Base-by-base conservation (phyloP, 1,284 basidiomycete genomes). In the Trichosporon faecale region DNA sequence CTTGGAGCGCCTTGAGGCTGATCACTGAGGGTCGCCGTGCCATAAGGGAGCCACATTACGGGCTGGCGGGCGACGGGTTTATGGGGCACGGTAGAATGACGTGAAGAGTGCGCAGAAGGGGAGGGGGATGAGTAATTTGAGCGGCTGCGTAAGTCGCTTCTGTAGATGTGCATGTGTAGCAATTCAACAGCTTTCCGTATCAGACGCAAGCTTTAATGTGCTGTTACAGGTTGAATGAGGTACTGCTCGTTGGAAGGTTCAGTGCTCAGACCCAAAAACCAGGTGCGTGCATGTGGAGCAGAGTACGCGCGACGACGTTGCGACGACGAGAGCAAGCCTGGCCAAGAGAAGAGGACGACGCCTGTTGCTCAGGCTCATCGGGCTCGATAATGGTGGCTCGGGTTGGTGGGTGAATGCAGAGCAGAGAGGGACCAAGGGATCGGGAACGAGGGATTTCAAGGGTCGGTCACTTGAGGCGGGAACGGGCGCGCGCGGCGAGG, bases 391-490 rank as follows among this genome's bases (percentile, higher is more conserved):
- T 3, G 6, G 40, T 23, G 49, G 49, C 49, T 25, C 49, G 49
- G 49, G 49, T 52, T 52, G 49, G 49, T 23, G 49, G 49, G 49
- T 52, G 27, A 31, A 61, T 29, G 57, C 27, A 60, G 57, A 23
- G 9, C 5, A 23, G 4, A 25, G 49, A 23, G 21, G 49, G 52
- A 57, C 57, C 57, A 61, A 61, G 57, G 57, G 57, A 61, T 61
- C 57, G 57, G 57, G 57, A 61, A 31, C 29, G 27, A 61, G 57
- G 57, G 57, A 31, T 61, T 29, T 31, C 57, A 31, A 33, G 57
- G 57, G 57, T 61, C 57, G 27, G 57, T 61, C 29, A 33, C 57
- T n/a, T n/a, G 33, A 29, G 57, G 57, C 57, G 57, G 57, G 57
- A 61, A 61, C 57, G 29, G 27, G 57, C 57, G 29, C 27, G 57